A percentile compares a stretch with the other conserved stretches of the same genome.
Evolutionary conservation across 2,329 filamentous ascomycete species (phyloP).

Genomic region (Proliferodiscus dingleyae): DNA sequence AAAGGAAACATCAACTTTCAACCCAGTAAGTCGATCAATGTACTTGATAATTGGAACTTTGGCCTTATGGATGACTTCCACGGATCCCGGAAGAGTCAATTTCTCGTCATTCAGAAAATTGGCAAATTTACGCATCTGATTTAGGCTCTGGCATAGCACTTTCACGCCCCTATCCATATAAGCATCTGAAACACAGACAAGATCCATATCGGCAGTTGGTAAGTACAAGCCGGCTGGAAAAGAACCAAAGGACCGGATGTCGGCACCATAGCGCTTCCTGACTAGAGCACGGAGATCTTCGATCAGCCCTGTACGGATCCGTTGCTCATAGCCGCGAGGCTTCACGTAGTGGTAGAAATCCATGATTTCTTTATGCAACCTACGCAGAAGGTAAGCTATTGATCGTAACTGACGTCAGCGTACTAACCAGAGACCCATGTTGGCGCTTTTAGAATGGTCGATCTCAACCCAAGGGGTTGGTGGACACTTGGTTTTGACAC

Average conservation of each 20-base stretch:
- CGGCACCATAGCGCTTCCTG: slow-evolving; percentile 51
- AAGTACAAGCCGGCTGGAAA: slow-evolving; percentile 78
- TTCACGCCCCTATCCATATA: slow-evolving; percentile 51
- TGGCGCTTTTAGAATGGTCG: slow-evolving; percentile 49
- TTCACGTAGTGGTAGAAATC: slow-evolving; percentile 85
- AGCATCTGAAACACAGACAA: slow-evolving; percentile 67
- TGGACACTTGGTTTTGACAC: slow-evolving; percentile 31
- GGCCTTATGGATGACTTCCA: slow-evolving; percentile 67
- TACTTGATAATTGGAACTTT: slow-evolving; percentile 93
- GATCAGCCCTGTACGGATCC: slow-evolving; percentile 68
- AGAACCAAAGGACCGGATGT: slow-evolving; percentile 80
- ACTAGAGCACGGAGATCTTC: slow-evolving; percentile 60
- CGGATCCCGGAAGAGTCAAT: slow-evolving; percentile 52
- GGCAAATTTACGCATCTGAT: slow-evolving; percentile 54
- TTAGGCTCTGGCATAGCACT: slow-evolving; percentile 34
- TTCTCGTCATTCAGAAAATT: slow-evolving; percentile 50
- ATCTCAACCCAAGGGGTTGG: slow-evolving; percentile 58
- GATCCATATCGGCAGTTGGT: slow-evolving; percentile 85
- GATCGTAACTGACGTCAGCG: slow-evolving; percentile 2
- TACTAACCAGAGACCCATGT: slow-evolving; percentile 54
- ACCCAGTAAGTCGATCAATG: slow-evolving; percentile 67
- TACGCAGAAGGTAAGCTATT: slow-evolving; percentile 33
- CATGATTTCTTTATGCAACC: slow-evolving; percentile 82
- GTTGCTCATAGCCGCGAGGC: slow-evolving; percentile 71
- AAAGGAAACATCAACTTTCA: slow-evolving; percentile 91